A percentile compares a stretch with the other conserved stretches of the same genome.
Conservation (phyloP, 306 rosid species). For the Oemleria cerasiformis region DNA sequence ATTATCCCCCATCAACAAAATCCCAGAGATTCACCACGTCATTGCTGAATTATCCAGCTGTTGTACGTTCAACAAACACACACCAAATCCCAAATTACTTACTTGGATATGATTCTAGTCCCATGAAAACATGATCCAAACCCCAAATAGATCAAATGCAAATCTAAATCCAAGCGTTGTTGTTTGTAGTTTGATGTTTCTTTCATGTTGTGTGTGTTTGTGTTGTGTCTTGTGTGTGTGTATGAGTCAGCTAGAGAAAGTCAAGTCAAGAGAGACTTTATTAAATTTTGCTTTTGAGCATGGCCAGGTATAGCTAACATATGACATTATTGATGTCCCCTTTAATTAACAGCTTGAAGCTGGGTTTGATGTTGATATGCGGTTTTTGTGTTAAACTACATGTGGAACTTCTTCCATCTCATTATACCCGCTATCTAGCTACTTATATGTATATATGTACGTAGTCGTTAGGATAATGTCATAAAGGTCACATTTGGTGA, state of each 20-base stretch:
- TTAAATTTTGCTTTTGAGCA: not conserved
- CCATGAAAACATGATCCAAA: not conserved
- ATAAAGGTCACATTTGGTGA: too few relatives aligned
- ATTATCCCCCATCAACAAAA: conserved; percentile 19
- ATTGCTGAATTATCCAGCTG: conserved; percentile 4
- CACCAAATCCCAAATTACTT: conserved; percentile 7
- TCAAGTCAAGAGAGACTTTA: not conserved
- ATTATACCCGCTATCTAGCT: too few relatives aligned
- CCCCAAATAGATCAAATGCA: too few relatives aligned
- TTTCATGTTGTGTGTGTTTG: not conserved
- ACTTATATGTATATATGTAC: not conserved
- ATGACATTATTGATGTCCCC: not conserved
- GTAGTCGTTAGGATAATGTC: not conserved
- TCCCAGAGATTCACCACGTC: conserved; percentile 14
- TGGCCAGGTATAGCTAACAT: not conserved
- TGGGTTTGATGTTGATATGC: not conserved
- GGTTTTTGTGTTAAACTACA: not conserved
- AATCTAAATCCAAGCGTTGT: too few relatives aligned
- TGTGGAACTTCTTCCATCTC: not conserved
- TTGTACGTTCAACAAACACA: conserved; percentile 20
- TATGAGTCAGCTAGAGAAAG: not conserved
- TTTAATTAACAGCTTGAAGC: not conserved
- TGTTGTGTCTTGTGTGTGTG: too few relatives aligned
- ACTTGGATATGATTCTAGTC: not conserved
- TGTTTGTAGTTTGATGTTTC: not conserved